phyloP scores from a whole-genome alignment of 2,329 filamentous ascomycete genomes.

The Nothopassalora personata region DNA sequence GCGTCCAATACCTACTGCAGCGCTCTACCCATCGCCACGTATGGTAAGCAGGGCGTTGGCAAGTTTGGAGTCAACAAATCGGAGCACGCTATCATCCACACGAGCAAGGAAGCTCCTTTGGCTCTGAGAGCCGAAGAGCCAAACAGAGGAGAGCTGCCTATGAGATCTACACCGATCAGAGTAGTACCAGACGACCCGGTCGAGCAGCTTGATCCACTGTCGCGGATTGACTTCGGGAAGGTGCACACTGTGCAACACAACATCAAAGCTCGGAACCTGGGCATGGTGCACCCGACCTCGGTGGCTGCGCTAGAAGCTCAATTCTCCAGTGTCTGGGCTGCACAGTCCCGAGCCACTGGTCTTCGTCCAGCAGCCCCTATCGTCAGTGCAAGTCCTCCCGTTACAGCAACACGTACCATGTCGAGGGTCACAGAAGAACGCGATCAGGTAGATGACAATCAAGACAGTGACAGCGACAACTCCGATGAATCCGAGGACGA shows the following conservation, averaged over 20 bases:
- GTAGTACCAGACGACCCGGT: constrained; percentile 3
- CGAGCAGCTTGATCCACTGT: neutral
- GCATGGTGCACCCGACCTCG: constrained; percentile 1
- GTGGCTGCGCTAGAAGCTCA: neutral
- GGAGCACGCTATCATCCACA: constrained; percentile 28
- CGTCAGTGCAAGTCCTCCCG: neutral
- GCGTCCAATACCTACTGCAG: constrained; percentile 14
- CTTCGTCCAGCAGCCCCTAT: neutral
- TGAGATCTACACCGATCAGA: constrained; percentile 4
- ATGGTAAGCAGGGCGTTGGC: constrained; percentile 18
- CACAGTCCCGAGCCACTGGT: too few relatives aligned
- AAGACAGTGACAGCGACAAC: neutral
- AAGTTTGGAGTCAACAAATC: constrained; percentile 16
- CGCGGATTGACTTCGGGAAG: constrained; percentile 11
- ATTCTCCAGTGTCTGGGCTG: neutral
- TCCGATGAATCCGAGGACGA: neutral
- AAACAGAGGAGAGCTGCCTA: constrained; percentile 2
- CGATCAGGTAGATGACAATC: too few relatives aligned
- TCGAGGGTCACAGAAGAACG: too few relatives aligned
- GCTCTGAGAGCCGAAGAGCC: constrained; percentile 5
- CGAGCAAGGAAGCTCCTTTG: constrained; percentile 6
- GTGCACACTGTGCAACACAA: constrained; percentile 14
- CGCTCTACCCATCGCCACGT: constrained; percentile 25
- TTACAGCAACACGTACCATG: neutral
- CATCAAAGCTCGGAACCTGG: constrained; percentile 4